Base-by-base conservation (phyloP, 306 rosid species). In the Phaseolus lunatus region DNA sequence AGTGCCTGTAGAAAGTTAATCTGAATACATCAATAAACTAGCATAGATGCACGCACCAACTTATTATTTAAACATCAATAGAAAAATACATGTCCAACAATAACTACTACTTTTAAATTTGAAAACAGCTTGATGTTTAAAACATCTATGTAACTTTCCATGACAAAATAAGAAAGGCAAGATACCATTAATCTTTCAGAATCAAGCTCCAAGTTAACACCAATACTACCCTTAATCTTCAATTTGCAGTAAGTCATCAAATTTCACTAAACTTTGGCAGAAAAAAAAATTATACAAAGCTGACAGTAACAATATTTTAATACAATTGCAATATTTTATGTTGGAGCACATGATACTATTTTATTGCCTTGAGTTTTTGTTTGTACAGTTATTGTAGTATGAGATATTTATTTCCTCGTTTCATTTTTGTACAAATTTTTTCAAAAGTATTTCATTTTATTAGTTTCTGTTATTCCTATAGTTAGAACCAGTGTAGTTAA, bases 1-100 rank as follows among this genome's bases (percentile, higher is more conserved):
- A 95, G 92, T 18, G 92, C 97, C 97, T 92, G 89, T 22, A 84
- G 79, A 64, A 79, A 82, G 76, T 29, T 63, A 75, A 19, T 43
- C 43, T 44, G 65, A 78, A 82, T 47, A 65, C 49, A 65, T 70
- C 53, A 78, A 78, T 61, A 53, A 75, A 76, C 78, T 39, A 49
- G 16, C 56, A 72, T 19, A 62, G 72, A 72, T 47, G 19, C 44
- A 62, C 10, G 11, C 45, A 48, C 18, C 83, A 72, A 73, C n/a
- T 19, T 63, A 48, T 31, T 49, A 47, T 58, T 54, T 22, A 76
- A 71, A 64, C 29, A 72, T 73, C 12, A 63, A 69, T 9, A 49
- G 62, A 56, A 71, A 70, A 70, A 47, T 16, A 5, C 35, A 27
- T 47, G 56, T 58, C 76, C 74, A 62, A 37, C 41, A 53, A 37